Evolutionary conservation across 2,329 filamentous ascomycete species (phyloP).

Genomic region (Colletotrichum zoysiae): DNA sequence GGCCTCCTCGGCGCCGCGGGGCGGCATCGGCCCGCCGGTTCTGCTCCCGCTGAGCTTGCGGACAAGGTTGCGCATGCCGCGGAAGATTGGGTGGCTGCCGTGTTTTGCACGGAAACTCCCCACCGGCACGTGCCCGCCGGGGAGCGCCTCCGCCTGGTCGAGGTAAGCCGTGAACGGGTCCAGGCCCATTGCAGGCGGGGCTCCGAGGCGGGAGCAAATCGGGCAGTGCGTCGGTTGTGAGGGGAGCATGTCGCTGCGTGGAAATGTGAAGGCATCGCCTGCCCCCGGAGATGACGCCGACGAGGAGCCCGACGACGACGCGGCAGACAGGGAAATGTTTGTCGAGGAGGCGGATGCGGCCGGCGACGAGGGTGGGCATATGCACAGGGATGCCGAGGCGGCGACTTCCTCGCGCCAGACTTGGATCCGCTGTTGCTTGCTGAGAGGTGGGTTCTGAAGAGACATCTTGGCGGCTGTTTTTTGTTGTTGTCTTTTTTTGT

Average conservation of each 20-base stretch:
- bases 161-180: constrained; percentile 29
- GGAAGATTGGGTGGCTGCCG: constrained; percentile 35
- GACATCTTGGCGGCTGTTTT: constrained; percentile 21
- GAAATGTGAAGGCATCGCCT: constrained; percentile 40
- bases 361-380: constrained; percentile 49
- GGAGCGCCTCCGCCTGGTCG: constrained; percentile 9
- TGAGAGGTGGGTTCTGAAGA: constrained; percentile 17
- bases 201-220: constrained; percentile 38
- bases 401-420: constrained; percentile 65
- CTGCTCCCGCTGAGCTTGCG: constrained; percentile 37
- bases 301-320: constrained; percentile 44
- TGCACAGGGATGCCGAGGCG: constrained; percentile 51
- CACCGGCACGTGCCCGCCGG: constrained; percentile 15
- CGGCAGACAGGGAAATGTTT: constrained; percentile 43
- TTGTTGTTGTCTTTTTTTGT: too few relatives aligned
- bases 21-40: constrained; percentile 30
- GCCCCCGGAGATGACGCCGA: constrained; percentile 31
- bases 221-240: constrained; percentile 35
- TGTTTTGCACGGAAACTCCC: constrained; percentile 31
- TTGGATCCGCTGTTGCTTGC: constrained; percentile 54
- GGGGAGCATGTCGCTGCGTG: constrained; percentile 38
- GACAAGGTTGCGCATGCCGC: constrained; percentile 38
- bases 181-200: constrained; percentile 37
- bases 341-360: constrained; percentile 45
- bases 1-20: constrained; percentile 30